These are phyloP conservation scores for Tylopilus sp. DNA, from an alignment of 1,284 basidiomycete species.

Conservation along the genomic window DNA sequence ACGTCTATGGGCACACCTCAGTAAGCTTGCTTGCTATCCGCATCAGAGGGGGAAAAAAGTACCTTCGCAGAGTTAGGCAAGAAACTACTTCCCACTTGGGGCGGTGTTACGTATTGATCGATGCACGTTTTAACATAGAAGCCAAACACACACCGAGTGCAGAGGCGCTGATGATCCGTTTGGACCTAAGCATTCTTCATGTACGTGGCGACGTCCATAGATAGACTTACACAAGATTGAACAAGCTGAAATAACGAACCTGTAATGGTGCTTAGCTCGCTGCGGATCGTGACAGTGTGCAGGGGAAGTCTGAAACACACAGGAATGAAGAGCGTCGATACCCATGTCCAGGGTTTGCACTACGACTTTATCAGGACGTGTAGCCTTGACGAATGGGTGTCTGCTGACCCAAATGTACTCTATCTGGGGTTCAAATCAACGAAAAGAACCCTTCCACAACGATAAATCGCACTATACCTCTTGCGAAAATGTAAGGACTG, in stretches of 20 bases:
- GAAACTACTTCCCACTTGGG: neutral
- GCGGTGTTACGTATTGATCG: neutral
- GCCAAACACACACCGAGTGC: neutral
- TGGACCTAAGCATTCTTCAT: neutral
- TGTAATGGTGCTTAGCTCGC: neutral
- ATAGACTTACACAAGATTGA: neutral
- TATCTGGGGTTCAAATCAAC: neutral
- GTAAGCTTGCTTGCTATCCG: neutral
- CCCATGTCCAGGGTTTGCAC: constrained; percentile 10
- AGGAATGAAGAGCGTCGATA: constrained; percentile 4
- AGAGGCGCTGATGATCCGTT: constrained; percentile 1
- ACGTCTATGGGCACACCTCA: neutral
- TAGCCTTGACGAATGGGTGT: neutral
- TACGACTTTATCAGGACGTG: neutral
- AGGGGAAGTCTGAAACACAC: neutral
- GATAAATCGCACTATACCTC: neutral
- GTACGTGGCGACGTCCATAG: neutral
- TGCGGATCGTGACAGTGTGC: neutral
- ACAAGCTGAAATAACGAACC: constrained; percentile 1
- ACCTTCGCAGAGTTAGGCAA: neutral
- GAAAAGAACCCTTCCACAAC: too few relatives aligned
- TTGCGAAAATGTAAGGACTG: neutral
- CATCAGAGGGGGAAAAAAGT: neutral
- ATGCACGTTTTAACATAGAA: neutral
- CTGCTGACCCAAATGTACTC: constrained; percentile 11